Percentiles rank a stretch among this genome's conserved stretches.
Evolutionary conservation across 139 green algal species (phyloP).

Genomic region (Zygnema cylindricum): DNA sequence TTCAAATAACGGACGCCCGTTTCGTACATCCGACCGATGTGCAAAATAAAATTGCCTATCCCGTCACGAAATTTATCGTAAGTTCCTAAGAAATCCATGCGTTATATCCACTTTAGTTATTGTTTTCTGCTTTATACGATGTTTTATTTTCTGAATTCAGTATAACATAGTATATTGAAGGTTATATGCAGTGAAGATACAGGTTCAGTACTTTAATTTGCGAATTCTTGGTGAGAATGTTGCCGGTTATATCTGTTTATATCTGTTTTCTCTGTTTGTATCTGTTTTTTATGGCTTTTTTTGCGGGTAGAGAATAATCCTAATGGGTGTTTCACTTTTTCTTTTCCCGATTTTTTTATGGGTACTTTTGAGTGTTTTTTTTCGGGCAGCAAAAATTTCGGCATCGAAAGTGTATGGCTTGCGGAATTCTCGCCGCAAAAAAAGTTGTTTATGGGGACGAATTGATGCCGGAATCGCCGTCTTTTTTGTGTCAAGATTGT

Average conservation of each 20-base stretch:
- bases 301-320: too few species aligned
- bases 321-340: too few species aligned
- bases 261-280: too few species aligned
- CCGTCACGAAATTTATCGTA: constrained; percentile 1
- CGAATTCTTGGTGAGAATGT: neutral
- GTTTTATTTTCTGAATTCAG: neutral
- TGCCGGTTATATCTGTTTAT: neutral
- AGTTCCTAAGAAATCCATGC: neutral
- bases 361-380: too few species aligned
- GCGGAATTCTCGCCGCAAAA: constrained; percentile 18
- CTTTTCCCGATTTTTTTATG: too few species aligned
- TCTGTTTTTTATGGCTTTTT: too few species aligned
- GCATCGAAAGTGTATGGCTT: constrained; percentile 35
- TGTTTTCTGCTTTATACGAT: neutral
- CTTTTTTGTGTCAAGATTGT: constrained; percentile 50
- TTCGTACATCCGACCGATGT: constrained; percentile 16
- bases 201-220: neutral
- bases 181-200: neutral
- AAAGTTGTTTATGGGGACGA: constrained; percentile 22
- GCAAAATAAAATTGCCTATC: neutral
- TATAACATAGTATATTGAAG: neutral
- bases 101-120: neutral
- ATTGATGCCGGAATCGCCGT: neutral
- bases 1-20: constrained; percentile 29
- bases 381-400: constrained; percentile 10